Percentiles rank a stretch among this genome's conserved stretches.
Conservation (phyloP, 2,329 filamentous ascomycete species). For the Beauveria pseudobassiana region DNA sequence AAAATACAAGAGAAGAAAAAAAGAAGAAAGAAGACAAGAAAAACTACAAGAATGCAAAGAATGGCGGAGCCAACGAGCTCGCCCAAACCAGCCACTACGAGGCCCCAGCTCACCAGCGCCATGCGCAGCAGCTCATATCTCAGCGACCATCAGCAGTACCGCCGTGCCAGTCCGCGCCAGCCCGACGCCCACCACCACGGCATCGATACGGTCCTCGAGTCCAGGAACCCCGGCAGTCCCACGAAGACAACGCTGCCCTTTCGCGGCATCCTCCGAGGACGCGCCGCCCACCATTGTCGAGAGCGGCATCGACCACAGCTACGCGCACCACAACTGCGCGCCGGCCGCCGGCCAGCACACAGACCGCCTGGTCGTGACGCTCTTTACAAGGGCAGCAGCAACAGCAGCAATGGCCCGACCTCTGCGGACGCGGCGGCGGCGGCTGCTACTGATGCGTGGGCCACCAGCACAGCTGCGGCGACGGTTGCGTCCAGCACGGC, state of each 20-base stretch:
- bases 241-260: slow-evolving; percentile 36
- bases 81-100: slow-evolving; percentile 13
- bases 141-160: slow-evolving; percentile 56
- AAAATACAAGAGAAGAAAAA: background rate
- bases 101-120: slow-evolving; percentile 40
- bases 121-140: slow-evolving; percentile 57
- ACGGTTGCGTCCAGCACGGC: slow-evolving; percentile 1
- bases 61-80: slow-evolving; percentile 10
- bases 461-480: background rate
- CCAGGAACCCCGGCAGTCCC: slow-evolving; percentile 26
- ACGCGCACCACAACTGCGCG: slow-evolving; percentile 57
- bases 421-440: slow-evolving; percentile 23
- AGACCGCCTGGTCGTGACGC: slow-evolving; percentile 51
- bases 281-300: slow-evolving; percentile 54
- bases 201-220: slow-evolving; percentile 59
- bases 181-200: slow-evolving; percentile 51
- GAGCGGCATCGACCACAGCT: slow-evolving; percentile 53
- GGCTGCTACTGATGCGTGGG: slow-evolving; percentile 14
- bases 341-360: slow-evolving; percentile 39
- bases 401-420: slow-evolving; percentile 8
- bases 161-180: slow-evolving; percentile 36
- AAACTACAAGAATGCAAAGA: background rate
- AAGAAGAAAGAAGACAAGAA: background rate
- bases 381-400: slow-evolving; percentile 48
- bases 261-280: slow-evolving; percentile 50